Conservation (phyloP, 169 alveolate genomes). For the Plasmodium coatneyi region DNA sequence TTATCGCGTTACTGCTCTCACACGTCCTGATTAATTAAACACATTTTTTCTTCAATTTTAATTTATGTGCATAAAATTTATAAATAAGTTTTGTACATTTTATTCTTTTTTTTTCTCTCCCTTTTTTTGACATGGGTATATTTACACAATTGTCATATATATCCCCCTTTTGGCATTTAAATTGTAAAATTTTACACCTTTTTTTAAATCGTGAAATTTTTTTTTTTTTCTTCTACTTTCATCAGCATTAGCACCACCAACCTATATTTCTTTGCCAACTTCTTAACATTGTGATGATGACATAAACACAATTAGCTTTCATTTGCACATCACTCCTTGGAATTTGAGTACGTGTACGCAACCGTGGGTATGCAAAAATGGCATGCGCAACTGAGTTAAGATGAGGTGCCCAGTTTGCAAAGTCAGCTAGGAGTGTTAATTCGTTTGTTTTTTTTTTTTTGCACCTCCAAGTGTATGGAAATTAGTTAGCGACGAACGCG, state of each 20-base stretch:
- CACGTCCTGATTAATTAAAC: background rate
- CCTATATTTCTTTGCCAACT: background rate
- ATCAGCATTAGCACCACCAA: background rate
- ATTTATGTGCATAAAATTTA: background rate
- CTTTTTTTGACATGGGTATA: background rate
- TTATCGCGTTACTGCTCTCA: background rate
- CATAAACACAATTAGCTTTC: background rate
- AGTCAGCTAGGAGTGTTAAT: background rate
- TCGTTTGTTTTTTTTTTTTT: background rate
- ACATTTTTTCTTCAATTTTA: background rate
- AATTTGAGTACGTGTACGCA: background rate
- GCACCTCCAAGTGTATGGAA: background rate
- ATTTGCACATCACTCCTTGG: background rate
- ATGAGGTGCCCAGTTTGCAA: background rate
- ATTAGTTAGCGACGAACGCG: background rate
- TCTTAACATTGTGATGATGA: background rate
- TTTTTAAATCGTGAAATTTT: background rate
- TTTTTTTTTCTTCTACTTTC: background rate
- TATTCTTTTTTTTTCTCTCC: background rate
- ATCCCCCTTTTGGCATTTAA: conserved; percentile 12
- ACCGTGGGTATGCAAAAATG: background rate
- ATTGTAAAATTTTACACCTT: conserved; percentile 1
- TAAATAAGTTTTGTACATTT: background rate
- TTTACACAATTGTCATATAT: background rate
- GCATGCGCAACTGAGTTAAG: background rate